A percentile compares a stretch with the other conserved stretches of the same genome.
These are phyloP conservation scores for Rutstroemia sp. DNA, from an alignment of 2,329 filamentous ascomycete species.

Conservation along the genomic window DNA sequence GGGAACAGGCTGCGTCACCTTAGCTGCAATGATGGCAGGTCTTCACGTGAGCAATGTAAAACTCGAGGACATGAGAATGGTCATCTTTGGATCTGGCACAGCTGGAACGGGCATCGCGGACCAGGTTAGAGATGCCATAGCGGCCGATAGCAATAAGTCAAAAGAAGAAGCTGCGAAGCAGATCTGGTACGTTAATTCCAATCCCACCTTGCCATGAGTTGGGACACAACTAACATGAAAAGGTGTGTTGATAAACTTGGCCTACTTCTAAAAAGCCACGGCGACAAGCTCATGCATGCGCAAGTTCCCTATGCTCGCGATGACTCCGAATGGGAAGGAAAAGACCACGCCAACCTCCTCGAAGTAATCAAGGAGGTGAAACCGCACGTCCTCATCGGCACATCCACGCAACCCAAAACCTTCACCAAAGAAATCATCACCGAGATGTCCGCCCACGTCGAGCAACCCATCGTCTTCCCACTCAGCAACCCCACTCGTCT, in stretches of 20 bases:
- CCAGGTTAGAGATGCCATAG: conserved; percentile 74
- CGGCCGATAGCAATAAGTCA: conserved; percentile 55
- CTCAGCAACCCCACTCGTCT: conserved; percentile 79
- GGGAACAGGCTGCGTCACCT: conserved; percentile 79
- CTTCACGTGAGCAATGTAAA: conserved; percentile 61
- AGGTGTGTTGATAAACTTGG: conserved; percentile 80
- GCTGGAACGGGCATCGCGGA: conserved; percentile 83
- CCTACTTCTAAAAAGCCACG: conserved; percentile 57
- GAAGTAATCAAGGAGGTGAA: conserved; percentile 63
- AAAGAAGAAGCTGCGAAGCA: conserved; percentile 71
- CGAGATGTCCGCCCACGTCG: conserved; percentile 68
- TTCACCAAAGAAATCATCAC: conserved; percentile 68
- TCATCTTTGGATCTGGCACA: conserved; percentile 74
- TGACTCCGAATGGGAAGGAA: conserved; percentile 54
- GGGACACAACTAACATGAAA: not conserved
- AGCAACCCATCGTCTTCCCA: conserved; percentile 71
- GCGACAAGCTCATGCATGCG: conserved; percentile 54
- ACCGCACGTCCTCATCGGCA: conserved; percentile 78
- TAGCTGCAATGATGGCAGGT: conserved; percentile 74
- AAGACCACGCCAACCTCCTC: conserved; percentile 50
- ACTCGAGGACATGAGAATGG: conserved; percentile 60
- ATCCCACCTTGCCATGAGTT: not conserved
- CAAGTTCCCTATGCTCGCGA: conserved; percentile 62
- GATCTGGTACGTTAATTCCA: conserved; percentile 54
- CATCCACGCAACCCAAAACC: conserved; percentile 67